phyloP scores from a whole-genome alignment of 2,329 filamentous ascomycete species.

The Epichloe scottii region DNA sequence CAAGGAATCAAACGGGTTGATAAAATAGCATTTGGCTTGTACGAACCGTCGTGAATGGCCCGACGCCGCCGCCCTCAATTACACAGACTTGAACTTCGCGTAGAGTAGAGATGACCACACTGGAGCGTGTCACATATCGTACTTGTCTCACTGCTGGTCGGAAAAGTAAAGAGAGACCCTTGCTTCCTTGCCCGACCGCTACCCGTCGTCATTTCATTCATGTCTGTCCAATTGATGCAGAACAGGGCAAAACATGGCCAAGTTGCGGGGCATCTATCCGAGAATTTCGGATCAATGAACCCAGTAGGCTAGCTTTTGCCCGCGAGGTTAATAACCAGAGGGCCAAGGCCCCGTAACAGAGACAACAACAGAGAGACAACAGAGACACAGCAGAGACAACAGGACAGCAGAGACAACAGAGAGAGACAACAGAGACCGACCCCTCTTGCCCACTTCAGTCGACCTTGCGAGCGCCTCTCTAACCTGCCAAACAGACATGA shows the following conservation, averaged over 20 bases:
- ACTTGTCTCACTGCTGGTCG: background rate
- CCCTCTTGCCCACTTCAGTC: conserved; percentile 20
- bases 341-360: background rate
- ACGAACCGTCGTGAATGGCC: background rate
- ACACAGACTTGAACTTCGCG: background rate
- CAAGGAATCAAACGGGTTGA: background rate
- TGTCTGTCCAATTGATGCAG: background rate
- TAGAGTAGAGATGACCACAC: background rate
- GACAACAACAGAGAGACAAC: too few relatives aligned
- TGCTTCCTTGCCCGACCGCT: too few relatives aligned
- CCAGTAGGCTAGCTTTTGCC: background rate
- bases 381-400: too few relatives aligned
- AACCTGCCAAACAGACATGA: conserved; percentile 5
- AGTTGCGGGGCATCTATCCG: too few relatives aligned
- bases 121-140: too few relatives aligned
- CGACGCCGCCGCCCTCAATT: too few relatives aligned
- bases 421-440: background rate
- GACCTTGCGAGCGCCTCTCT: conserved; percentile 19
- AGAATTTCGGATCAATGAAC: background rate
- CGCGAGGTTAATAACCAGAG: background rate
- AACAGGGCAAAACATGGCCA: too few relatives aligned
- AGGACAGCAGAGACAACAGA: too few relatives aligned
- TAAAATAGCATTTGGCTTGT: background rate
- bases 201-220: too few relatives aligned
- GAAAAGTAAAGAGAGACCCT: background rate